Conservation (phyloP, 2,329 filamentous ascomycete genomes). For the Beauveria sp. region DNA sequence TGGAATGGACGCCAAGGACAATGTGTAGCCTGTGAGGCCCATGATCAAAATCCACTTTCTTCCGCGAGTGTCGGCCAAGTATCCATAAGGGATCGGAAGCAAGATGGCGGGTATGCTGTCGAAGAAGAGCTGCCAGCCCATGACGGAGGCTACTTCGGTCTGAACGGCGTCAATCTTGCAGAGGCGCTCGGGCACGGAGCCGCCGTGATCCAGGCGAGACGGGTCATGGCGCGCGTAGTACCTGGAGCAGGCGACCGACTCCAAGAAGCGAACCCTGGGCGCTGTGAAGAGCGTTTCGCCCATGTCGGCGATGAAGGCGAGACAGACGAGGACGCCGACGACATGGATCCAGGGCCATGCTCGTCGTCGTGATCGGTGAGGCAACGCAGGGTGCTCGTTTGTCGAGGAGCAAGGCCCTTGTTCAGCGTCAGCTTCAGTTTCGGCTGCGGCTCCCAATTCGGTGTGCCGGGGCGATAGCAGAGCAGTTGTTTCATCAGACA, state of each 20-base stretch:
- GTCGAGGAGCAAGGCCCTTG: not conserved
- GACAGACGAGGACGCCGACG: not conserved
- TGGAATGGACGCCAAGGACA: too few relatives aligned
- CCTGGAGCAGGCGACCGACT: not conserved
- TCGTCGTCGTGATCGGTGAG: not conserved
- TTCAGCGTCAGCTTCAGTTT: not conserved
- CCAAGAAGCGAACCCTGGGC: conserved; percentile 1
- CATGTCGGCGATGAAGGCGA: not conserved
- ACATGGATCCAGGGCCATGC: not conserved
- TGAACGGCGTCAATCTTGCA: conserved; percentile 3
- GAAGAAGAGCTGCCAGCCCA: conserved; percentile 6
- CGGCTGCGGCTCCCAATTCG: not conserved
- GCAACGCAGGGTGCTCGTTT: not conserved
- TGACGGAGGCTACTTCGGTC: not conserved
- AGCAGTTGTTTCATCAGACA: not conserved
- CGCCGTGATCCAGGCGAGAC: not conserved
- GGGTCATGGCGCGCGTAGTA: not conserved
- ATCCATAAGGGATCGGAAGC: too few relatives aligned
- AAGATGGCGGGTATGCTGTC: too few relatives aligned
- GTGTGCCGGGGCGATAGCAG: not conserved
- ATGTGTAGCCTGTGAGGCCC: too few relatives aligned
- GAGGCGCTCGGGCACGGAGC: not conserved
- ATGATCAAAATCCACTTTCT: too few relatives aligned
- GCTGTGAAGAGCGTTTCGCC: not conserved
- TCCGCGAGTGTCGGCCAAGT: too few relatives aligned